A percentile compares a stretch with the other conserved stretches of the same genome.
Conservation (phyloP, 2,329 filamentous ascomycete species). For the Fusarium ambrosium region DNA sequence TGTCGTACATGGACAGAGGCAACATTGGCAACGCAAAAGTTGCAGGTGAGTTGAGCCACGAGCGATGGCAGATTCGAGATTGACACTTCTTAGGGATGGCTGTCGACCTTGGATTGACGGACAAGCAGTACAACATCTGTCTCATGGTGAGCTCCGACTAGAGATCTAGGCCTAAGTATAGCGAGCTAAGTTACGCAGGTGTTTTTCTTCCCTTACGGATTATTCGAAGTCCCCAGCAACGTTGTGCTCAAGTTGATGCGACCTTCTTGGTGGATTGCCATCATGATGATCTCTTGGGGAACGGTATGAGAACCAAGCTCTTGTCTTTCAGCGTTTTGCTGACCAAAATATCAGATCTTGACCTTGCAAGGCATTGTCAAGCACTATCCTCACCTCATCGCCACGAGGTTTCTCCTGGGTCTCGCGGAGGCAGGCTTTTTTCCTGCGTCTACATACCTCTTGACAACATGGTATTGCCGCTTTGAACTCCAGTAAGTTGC, state of each 20-base stretch:
- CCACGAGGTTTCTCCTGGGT: neutral
- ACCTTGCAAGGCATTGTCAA: neutral
- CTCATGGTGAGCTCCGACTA: too few species aligned
- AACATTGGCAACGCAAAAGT: too few species aligned
- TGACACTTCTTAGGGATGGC: too few species aligned
- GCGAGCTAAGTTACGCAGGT: conserved; percentile 10
- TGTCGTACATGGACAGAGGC: too few species aligned
- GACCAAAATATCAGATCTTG: neutral
- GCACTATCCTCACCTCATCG: neutral
- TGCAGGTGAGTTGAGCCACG: too few species aligned
- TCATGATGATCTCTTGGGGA: neutral
- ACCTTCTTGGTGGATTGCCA: neutral
- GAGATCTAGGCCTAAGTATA: too few species aligned
- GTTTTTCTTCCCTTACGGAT: neutral
- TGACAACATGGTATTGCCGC: conserved; percentile 3
- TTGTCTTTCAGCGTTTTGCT: neutral
- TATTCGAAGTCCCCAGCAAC: neutral
- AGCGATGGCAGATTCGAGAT: too few species aligned
- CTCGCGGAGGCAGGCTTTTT: neutral
- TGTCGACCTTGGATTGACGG: too few species aligned
- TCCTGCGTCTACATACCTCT: conserved; percentile 7
- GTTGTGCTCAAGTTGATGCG: neutral
- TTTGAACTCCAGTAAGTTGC: conserved; percentile 6
- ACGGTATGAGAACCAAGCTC: neutral
- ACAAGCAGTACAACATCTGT: too few species aligned